Evolutionary conservation across 768 basidiomycete species (phyloP).

Genomic region (Tulasnella sp.): DNA sequence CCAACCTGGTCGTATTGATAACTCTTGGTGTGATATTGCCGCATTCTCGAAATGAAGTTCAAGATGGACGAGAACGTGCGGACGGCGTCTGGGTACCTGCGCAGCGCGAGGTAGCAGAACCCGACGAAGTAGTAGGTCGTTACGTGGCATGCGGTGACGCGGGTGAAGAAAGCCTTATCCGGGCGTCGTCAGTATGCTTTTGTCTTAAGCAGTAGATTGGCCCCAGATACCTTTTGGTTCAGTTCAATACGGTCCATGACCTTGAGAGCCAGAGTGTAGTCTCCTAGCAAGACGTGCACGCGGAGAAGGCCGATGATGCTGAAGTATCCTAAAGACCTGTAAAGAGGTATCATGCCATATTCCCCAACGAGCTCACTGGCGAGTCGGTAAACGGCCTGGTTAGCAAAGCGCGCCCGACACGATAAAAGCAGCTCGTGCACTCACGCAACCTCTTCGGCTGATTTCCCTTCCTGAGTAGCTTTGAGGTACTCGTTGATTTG

Average conservation of each 20-base stretch:
- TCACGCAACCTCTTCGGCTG: constrained; percentile 77
- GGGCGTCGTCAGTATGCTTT: background rate
- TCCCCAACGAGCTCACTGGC: constrained; percentile 80
- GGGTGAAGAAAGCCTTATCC: constrained; percentile 72
- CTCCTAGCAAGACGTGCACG: constrained; percentile 93
- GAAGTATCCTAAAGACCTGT: constrained; percentile 95
- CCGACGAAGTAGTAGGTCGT: constrained; percentile 94
- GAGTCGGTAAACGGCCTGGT: constrained; percentile 11
- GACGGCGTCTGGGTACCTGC: constrained; percentile 92
- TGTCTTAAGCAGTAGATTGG: too few relatives aligned
- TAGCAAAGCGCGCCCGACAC: background rate
- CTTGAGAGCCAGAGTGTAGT: constrained; percentile 91
- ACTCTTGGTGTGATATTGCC: constrained; percentile 93
- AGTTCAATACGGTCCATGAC: constrained; percentile 93
- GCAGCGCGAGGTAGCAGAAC: constrained; percentile 93
- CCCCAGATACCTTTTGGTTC: constrained; percentile 66
- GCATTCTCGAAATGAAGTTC: constrained; percentile 93
- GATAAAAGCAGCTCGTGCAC: constrained; percentile 37
- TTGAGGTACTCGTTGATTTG: constrained; percentile 89
- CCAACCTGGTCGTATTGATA: constrained; percentile 92
- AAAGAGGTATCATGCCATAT: constrained; percentile 84
- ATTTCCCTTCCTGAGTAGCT: constrained; percentile 76
- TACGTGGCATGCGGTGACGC: constrained; percentile 96
- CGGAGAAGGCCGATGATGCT: constrained; percentile 91
- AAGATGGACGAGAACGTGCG: constrained; percentile 88